These are phyloP conservation scores for Kwoniella newhampshirensis DNA, from an alignment of 768 basidiomycete species.

Conservation along the genomic window DNA sequence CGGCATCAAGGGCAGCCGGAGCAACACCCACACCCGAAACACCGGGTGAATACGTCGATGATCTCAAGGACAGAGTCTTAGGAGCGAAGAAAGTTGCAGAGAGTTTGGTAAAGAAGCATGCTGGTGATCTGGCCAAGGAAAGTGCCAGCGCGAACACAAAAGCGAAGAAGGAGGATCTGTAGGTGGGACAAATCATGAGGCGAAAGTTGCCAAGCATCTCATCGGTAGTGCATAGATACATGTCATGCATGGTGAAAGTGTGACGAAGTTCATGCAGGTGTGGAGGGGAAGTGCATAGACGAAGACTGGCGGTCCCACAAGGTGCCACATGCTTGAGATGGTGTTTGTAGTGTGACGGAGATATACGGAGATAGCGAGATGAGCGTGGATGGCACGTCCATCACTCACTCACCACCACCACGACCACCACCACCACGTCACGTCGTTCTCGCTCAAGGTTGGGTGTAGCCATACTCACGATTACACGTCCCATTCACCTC, in stretches of 20 bases:
- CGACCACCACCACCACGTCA: slow-evolving; percentile 23
- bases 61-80: slow-evolving; percentile 8
- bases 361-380: background rate
- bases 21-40: slow-evolving; percentile 27
- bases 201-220: too few relatives aligned
- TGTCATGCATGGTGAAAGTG: too few relatives aligned
- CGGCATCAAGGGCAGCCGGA: slow-evolving; percentile 15
- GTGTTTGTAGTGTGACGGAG: background rate
- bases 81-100: slow-evolving; percentile 16
- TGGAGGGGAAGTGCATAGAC: too few relatives aligned
- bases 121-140: slow-evolving; percentile 14
- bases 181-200: background rate
- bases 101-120: slow-evolving; percentile 22
- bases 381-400: slow-evolving; percentile 4
- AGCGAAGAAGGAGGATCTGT: slow-evolving; percentile 3
- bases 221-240: background rate
- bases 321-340: slow-evolving; percentile 1
- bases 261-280: too few relatives aligned
- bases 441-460: slow-evolving; percentile 9
- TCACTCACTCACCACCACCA: too few relatives aligned
- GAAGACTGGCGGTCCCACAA: too few relatives aligned
- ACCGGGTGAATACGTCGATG: slow-evolving; percentile 17
- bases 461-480: too few relatives aligned
- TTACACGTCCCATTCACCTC: too few relatives aligned
- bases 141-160: slow-evolving; percentile 10